These are phyloP conservation scores for Umbellularia californica DNA, from an alignment of 164 flowering plant species.

Conservation along the genomic window DNA sequence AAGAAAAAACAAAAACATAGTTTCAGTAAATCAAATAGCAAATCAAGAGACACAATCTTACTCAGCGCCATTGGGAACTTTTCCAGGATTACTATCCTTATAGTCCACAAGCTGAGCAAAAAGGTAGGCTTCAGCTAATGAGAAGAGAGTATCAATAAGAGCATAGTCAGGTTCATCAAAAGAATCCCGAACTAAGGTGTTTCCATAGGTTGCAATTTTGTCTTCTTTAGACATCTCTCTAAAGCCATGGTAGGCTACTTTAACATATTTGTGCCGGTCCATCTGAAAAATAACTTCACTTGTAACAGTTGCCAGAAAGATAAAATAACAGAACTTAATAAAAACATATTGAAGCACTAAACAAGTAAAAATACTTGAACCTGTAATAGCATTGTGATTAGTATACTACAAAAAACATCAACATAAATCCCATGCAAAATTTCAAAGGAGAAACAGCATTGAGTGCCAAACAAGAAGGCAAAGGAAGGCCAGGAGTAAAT, in stretches of 20 bases:
- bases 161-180: slow-evolving; percentile 99
- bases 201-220: slow-evolving; percentile 86
- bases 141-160: slow-evolving; percentile 92
- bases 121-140: slow-evolving; percentile 91
- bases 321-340: not conserved
- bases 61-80: slow-evolving; percentile 60
- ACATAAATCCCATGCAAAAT: not conserved
- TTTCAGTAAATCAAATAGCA: not conserved
- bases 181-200: slow-evolving; percentile 73
- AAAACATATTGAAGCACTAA: too few species aligned
- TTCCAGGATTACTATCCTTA: slow-evolving; percentile 72
- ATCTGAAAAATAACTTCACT: slow-evolving; percentile 42
- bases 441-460: not conserved
- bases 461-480: not conserved
- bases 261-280: slow-evolving; percentile 98
- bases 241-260: slow-evolving; percentile 98
- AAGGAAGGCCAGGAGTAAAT: too few species aligned
- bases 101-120: slow-evolving; percentile 96
- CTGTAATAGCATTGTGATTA: not conserved
- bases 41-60: slow-evolving; percentile 29
- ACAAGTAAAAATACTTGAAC: not conserved
- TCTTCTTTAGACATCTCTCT: slow-evolving; percentile 86
- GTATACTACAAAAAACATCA: not conserved
- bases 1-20: too few species aligned
- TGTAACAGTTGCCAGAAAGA: not conserved